Evolutionary conservation across 192 early-diverging fungal species (phyloP), one percentile per base, ranked within the genome.

Genomic region (Backusella circina): DNA sequence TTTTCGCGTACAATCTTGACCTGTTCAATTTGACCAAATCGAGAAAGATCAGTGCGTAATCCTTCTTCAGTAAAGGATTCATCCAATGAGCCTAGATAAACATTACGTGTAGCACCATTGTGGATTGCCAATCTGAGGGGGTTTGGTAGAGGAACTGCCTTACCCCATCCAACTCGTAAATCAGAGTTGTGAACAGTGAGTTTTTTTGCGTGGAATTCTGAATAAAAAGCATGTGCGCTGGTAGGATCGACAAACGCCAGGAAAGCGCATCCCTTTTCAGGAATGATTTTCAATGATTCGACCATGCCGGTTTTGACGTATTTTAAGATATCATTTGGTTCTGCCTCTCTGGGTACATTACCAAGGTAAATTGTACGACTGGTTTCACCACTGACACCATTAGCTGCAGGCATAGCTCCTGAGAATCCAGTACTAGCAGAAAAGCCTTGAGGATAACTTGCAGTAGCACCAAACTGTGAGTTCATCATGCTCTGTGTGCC

Each of bases 361-460:
- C 95, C 95, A 36, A 96, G 77, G 76, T 95, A 96, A 23, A 96
- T 81, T 0, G 95, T 96, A n/a, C 94, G 87, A 54, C 83, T 86
- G 12, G 83, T 75, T 3, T 72, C 83, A 51, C n/a, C 83, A 2
- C 36, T 39, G 0, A 61, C 41, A 28, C 28, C 35, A 31, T 38
- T 16, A 2, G 38, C 39, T 0, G 69, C 23, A 18, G 41, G 16
- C 15, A 30, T 30, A 26, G 69, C 21, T 5, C 37, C 35, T 1
- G 69, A 12, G 26, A 61, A 61, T 9, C 54, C 54, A 13, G 23
- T 15, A 12, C 28, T 28, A 3, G 41, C 26, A 28, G 41, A 16
- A 47, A 70, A 70, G 5, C 26, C 35, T 41, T 70, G 69, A 47
- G 69, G 41, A 8, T 70, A 70, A 0, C 26, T 28, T 47, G 35